Conservation (phyloP, 73 alveolate species). For the Paraurostyla sp. region DNA sequence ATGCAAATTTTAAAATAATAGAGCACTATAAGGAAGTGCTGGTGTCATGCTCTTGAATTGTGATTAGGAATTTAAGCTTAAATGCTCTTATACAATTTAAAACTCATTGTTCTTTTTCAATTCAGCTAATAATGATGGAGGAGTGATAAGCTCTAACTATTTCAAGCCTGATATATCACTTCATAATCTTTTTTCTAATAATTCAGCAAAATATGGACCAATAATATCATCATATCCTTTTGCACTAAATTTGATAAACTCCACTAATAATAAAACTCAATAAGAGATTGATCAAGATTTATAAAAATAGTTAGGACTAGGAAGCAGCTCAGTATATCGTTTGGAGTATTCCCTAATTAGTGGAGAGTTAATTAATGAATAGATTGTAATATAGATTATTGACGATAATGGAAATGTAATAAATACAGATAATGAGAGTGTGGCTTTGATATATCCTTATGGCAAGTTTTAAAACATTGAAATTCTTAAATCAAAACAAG, state of each 20-base stretch:
- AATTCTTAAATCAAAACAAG: constrained; percentile 5
- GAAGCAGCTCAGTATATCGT: neutral
- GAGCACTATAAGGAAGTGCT: constrained; percentile 7
- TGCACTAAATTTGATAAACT: neutral
- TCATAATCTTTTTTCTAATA: neutral
- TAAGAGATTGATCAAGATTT: no score
- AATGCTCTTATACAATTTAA: constrained; percentile 15
- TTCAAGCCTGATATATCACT: neutral
- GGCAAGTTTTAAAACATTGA: neutral
- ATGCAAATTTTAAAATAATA: neutral
- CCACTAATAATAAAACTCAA: no score
- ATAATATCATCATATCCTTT: neutral
- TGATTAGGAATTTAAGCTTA: neutral
- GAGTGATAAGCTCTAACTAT: constrained; percentile 6
- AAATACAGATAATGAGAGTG: neutral
- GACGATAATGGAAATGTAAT: neutral
- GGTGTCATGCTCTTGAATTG: constrained; percentile 53
- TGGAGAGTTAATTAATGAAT: neutral
- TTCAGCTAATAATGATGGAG: constrained; percentile 29
- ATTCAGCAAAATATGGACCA: constrained; percentile 35
- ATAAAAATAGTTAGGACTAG: neutral
- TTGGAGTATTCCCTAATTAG: neutral
- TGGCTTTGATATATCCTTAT: neutral
- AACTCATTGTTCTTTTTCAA: constrained; percentile 12
- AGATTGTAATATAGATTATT: neutral